These are phyloP conservation scores for Parathielavia appendiculata DNA, from an alignment of 495 filamentous ascomycete genomes.

Conservation along the genomic window DNA sequence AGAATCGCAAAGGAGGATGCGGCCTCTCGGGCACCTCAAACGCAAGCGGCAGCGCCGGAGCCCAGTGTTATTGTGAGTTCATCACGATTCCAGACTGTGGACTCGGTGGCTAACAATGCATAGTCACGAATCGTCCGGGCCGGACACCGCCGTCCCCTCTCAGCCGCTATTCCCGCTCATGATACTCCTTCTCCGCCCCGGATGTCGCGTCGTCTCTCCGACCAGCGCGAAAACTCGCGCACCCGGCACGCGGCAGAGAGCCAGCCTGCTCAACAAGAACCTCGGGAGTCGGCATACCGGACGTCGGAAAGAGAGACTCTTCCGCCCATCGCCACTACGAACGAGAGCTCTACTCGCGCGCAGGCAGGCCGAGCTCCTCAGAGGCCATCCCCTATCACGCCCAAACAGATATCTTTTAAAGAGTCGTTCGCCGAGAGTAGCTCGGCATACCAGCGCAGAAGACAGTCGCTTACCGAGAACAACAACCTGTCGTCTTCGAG, in stretches of 20 bases:
- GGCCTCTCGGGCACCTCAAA: constrained; percentile 31
- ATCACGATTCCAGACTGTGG: background rate
- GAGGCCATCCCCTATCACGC: constrained; percentile 40
- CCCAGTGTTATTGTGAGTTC: constrained; percentile 41
- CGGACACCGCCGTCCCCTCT: constrained; percentile 43
- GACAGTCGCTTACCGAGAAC: constrained; percentile 38
- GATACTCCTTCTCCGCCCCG: constrained; percentile 37
- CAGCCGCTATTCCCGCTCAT: constrained; percentile 36
- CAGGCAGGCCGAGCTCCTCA: constrained; percentile 22
- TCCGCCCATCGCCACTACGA: constrained; percentile 22
- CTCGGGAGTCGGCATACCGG: constrained; percentile 27
- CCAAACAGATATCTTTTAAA: constrained; percentile 38
- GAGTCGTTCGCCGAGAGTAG: constrained; percentile 41
- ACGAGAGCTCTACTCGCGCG: constrained; percentile 23
- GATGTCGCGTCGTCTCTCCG: constrained; percentile 41
- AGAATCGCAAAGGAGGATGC: constrained; percentile 48
- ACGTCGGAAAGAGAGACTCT: constrained; percentile 24
- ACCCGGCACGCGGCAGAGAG: constrained; percentile 29
- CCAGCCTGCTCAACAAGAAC: constrained; percentile 31
- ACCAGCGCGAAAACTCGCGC: constrained; percentile 40
- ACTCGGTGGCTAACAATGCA: background rate
- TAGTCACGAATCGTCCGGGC: constrained; percentile 40
- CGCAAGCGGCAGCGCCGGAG: constrained; percentile 28
- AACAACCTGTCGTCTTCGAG: constrained; percentile 30
- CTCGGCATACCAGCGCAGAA: constrained; percentile 37